Percentiles rank a stretch among this genome's conserved stretches.
Evolutionary conservation across 352 stramenopile species (phyloP).

Genomic region (Globisporangium yorkense): DNA sequence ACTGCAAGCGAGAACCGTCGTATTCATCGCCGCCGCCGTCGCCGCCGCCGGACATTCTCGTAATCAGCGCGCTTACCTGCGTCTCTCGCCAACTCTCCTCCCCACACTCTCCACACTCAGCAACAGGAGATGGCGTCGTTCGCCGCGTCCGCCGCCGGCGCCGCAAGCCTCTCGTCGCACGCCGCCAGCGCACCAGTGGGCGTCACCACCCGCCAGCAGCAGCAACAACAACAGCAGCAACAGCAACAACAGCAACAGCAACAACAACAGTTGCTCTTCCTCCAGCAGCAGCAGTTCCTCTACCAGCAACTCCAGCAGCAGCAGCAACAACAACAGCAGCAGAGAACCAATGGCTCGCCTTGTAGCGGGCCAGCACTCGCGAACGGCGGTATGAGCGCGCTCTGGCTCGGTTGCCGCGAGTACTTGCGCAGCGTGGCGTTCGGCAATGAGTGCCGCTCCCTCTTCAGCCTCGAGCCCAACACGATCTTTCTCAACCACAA

Average conservation of each 20-base stretch:
- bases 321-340: conserved; percentile 4
- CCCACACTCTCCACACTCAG: not conserved
- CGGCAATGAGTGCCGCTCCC: conserved; percentile 56
- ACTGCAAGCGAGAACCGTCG: not conserved
- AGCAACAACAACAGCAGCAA: conserved; percentile 12
- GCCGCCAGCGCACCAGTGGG: conserved; percentile 4
- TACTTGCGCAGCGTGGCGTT: conserved; percentile 58
- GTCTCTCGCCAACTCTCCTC: no score
- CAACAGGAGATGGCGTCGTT: conserved; percentile 21
- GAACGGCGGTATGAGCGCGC: conserved; percentile 50
- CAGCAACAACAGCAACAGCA: conserved; percentile 6
- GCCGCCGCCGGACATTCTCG: not conserved
- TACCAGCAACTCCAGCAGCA: conserved; percentile 10
- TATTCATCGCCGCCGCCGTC: not conserved
- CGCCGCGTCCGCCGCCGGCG: conserved; percentile 9
- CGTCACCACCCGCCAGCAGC: conserved; percentile 16
- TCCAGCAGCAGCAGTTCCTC: conserved; percentile 10
- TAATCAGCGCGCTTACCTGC: not conserved
- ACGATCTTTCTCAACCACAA: conserved; percentile 82
- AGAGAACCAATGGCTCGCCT: not conserved
- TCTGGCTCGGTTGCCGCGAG: conserved; percentile 56
- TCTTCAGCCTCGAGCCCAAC: conserved; percentile 80
- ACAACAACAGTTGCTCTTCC: conserved; percentile 1
- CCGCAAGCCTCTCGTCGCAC: conserved; percentile 11
- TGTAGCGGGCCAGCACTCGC: not conserved